Percentiles rank a stretch among this genome's conserved stretches.
Evolutionary conservation across 148 eudicot genomes (phyloP).

Genomic region (Silene conica): DNA sequence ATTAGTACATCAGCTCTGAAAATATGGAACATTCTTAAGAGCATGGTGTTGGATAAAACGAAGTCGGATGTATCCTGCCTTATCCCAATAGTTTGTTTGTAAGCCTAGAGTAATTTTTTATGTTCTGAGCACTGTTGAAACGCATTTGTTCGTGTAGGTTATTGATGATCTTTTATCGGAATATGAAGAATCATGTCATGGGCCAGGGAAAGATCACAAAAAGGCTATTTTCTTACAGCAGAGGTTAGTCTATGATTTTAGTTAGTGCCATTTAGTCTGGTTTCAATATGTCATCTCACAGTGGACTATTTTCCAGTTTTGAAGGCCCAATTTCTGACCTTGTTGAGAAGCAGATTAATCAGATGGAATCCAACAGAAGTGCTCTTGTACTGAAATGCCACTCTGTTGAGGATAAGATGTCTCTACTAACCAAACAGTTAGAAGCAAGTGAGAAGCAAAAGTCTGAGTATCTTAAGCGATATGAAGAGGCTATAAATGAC

Average conservation of each 20-base stretch:
- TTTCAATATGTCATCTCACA: slow-evolving; percentile 12
- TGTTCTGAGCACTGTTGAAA: slow-evolving; percentile 3
- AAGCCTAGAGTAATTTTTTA: slow-evolving; percentile 5
- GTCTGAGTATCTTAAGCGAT: slow-evolving; percentile 81
- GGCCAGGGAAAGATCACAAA: slow-evolving; percentile 82
- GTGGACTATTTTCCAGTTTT: slow-evolving; percentile 43
- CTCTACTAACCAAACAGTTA: slow-evolving; percentile 72
- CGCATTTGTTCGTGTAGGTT: slow-evolving; percentile 42
- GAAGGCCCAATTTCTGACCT: slow-evolving; percentile 82
- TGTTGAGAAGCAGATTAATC: slow-evolving; percentile 82
- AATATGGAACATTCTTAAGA: not conserved
- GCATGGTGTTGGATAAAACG: not conserved
- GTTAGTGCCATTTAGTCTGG: slow-evolving; percentile 1
- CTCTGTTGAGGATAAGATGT: slow-evolving; percentile 75
- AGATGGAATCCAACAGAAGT: slow-evolving; percentile 66
- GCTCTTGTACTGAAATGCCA: slow-evolving; percentile 64
- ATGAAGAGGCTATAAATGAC: slow-evolving; percentile 82
- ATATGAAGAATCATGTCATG: slow-evolving; percentile 77
- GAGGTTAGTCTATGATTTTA: slow-evolving; percentile 46
- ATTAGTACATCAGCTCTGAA: not conserved
- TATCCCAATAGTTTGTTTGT: not conserved
- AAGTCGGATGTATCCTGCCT: not conserved
- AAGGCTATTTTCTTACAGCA: slow-evolving; percentile 58
- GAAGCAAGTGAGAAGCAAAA: slow-evolving; percentile 89
- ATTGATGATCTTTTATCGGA: slow-evolving; percentile 65